Evolutionary conservation across 768 basidiomycete genomes (phyloP).

Genomic region (Clathrus columnatus): DNA sequence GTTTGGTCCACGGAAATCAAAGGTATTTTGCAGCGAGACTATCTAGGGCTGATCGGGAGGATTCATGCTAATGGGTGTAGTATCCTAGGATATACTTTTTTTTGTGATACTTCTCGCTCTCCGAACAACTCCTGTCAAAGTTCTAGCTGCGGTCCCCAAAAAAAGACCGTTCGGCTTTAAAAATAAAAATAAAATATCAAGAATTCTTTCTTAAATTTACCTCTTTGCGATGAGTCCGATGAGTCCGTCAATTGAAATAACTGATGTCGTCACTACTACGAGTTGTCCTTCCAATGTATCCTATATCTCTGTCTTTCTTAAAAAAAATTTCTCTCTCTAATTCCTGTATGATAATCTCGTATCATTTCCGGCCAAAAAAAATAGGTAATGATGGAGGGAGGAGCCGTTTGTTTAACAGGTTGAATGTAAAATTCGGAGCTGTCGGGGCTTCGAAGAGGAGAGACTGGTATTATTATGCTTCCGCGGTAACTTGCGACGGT

Average conservation of each 20-base stretch:
- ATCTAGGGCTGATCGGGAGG: slow-evolving; percentile 9
- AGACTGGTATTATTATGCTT: neutral
- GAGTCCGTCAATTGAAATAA: neutral
- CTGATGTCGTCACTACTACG: neutral
- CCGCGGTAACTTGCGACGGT: neutral
- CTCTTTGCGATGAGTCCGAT: slow-evolving; percentile 7
- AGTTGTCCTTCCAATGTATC: neutral
- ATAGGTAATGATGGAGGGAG: neutral
- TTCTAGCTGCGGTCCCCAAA: slow-evolving; percentile 10
- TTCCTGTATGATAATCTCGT: neutral
- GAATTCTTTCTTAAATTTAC: neutral
- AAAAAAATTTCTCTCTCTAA: no score
- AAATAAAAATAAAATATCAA: neutral
- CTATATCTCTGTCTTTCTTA: no score
- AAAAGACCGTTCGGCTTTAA: neutral
- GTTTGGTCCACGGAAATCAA: slow-evolving; percentile 7
- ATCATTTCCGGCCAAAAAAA: neutral
- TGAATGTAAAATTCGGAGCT: neutral
- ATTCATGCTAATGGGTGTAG: neutral
- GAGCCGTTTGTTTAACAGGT: neutral
- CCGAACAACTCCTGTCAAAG: neutral
- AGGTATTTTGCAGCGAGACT: neutral
- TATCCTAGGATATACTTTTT: neutral
- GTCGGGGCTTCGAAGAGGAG: neutral
- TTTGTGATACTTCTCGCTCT: neutral